Base-by-base conservation (phyloP, 106 monocot genomes). In the Dendrobium officinale region DNA sequence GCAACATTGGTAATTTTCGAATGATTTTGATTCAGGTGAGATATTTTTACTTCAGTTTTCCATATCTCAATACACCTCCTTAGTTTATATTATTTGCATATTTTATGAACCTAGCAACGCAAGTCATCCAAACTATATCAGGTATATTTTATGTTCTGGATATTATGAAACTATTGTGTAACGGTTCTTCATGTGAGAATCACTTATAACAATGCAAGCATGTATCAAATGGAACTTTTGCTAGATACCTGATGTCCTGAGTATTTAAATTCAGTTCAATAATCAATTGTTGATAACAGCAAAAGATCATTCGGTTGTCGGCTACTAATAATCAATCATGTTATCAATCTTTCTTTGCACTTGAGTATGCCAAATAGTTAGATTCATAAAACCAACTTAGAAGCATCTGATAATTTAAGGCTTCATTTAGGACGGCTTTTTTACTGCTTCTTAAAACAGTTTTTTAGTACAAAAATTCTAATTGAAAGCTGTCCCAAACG, bases 1-100 rank as follows among this genome's bases (percentile, higher is more conserved):
- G 98, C 79, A 80, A 91, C 58, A 83, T 98, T 43, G 98, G 98
- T 8, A 88, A 92, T 80, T 94, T 98, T 58, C 86, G 89, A 43
- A 88, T 98, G 91, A 85, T 58, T 86, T 83, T 92, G 54, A 89
- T 94, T 85, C 89, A 92, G 94, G 98, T 98, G 88, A 11, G 2
- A 22, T 61, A 19, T 9, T 8, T 59, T 0, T 72, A 45, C 48
- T 51, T 51, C 9, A 2, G 19, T 67, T 59, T 83, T 33, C 67
- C 1, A 33, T 72, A 31, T 70, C 70, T 42, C 10, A 29, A 13
- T 33, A 31, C 6, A 31, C 68, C 31, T 73, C 2, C 73, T 43
- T 73, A 13, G 17, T 72, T 40, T 41, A 22, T 40, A 37, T 41
- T 17, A 41, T 72, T 41, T 72, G 58, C 40, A 13, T 41, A 72